Percentiles rank a stretch among this genome's conserved stretches.
Conservation (phyloP, 371 early-diverging fungal genomes). For the Apophysomyces variabilis region DNA sequence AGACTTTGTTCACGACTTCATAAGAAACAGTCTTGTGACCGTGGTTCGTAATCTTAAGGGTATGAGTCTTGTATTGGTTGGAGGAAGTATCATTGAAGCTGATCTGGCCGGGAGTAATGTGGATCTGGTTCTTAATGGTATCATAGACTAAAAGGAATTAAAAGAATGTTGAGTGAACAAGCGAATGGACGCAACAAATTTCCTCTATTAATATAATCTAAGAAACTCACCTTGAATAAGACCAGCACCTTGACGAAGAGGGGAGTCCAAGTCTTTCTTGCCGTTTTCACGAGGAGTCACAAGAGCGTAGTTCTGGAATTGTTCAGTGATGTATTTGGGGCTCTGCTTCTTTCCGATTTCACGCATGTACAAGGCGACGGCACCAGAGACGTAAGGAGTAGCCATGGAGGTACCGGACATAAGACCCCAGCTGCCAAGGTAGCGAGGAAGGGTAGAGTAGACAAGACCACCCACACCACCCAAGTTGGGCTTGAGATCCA, state of each 20-base stretch:
- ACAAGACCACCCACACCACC: conserved; percentile 71
- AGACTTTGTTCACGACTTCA: conserved; percentile 41
- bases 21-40: conserved; percentile 56
- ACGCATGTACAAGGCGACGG: conserved; percentile 61
- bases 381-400: conserved; percentile 73
- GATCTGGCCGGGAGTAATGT: conserved; percentile 62
- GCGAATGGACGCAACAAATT: background rate
- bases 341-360: conserved; percentile 23
- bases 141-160: conserved; percentile 36
- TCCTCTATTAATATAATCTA: conserved; percentile 2
- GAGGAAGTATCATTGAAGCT: conserved; percentile 68
- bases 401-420: conserved; percentile 73
- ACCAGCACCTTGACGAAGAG: conserved; percentile 70
- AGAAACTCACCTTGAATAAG: conserved; percentile 52
- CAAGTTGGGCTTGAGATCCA: conserved; percentile 54
- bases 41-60: conserved; percentile 59
- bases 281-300: conserved; percentile 31
- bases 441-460: conserved; percentile 62
- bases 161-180: background rate
- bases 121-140: conserved; percentile 53
- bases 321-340: conserved; percentile 28
- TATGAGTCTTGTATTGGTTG: conserved; percentile 38
- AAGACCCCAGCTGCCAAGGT: conserved; percentile 54
- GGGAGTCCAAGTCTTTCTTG: conserved; percentile 26
- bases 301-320: conserved; percentile 55